Evolutionary conservation across 2,329 filamentous ascomycete genomes (phyloP).

Genomic region (Curvularia verruculosa): DNA sequence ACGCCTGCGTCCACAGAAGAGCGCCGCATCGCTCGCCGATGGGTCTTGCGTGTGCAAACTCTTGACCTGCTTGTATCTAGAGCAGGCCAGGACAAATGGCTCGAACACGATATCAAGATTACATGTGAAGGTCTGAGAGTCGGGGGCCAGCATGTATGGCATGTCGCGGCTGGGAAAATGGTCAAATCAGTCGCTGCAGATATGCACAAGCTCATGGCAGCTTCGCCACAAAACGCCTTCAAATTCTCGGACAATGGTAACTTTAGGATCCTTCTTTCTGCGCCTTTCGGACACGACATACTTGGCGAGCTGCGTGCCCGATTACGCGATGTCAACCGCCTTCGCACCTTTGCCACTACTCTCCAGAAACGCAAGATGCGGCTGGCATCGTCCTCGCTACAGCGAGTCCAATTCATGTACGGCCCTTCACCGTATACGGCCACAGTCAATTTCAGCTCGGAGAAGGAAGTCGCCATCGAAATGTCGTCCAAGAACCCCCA

Average conservation of each 20-base stretch:
- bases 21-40: conserved; percentile 28
- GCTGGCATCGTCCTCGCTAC: conserved; percentile 64
- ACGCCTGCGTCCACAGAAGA: conserved; percentile 8
- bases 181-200: conserved; percentile 41
- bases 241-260: conserved; percentile 67
- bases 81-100: conserved; percentile 35
- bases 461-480: conserved; percentile 59
- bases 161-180: conserved; percentile 51
- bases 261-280: conserved; percentile 67
- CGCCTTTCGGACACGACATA: conserved; percentile 64
- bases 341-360: conserved; percentile 72
- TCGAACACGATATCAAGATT: conserved; percentile 36
- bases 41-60: conserved; percentile 39
- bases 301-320: conserved; percentile 65
- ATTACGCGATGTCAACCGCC: conserved; percentile 70
- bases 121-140: conserved; percentile 41
- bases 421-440: conserved; percentile 58
- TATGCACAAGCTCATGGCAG: conserved; percentile 49
- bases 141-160: conserved; percentile 42
- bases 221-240: conserved; percentile 64
- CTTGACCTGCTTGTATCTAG: conserved; percentile 33
- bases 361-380: conserved; percentile 64
- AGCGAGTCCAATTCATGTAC: conserved; percentile 71
- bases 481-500: conserved; percentile 72
- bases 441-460: conserved; percentile 62